Percentiles rank a stretch among this genome's conserved stretches.
Evolutionary conservation across 176 grass and related monocot genomes (phyloP).

Genomic region (Hordeum marinum): DNA sequence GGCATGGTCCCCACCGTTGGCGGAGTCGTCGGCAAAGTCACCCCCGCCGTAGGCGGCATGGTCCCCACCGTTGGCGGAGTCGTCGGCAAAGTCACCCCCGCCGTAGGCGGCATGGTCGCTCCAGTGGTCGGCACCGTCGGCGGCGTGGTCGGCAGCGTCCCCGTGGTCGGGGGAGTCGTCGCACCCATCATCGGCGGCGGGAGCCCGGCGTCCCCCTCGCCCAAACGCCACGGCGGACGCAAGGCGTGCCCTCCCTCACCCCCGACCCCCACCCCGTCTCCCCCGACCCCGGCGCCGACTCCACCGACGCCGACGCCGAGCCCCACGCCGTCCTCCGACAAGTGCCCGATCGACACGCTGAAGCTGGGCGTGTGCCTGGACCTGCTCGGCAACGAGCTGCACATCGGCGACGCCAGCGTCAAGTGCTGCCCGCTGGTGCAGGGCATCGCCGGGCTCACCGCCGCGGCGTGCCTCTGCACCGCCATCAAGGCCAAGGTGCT

Average conservation of each 20-base stretch:
- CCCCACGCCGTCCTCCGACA: conserved; percentile 27
- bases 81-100: background rate
- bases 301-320: conserved; percentile 5
- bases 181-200: background rate
- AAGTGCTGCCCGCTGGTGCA: conserved; percentile 50
- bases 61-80: background rate
- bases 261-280: background rate
- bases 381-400: conserved; percentile 46
- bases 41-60: background rate
- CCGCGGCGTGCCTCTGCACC: conserved; percentile 63
- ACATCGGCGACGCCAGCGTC: conserved; percentile 49
- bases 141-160: background rate
- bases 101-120: background rate
- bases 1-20: background rate
- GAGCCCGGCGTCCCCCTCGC: background rate
- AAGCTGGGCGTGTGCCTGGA: conserved; percentile 59
- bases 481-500: conserved; percentile 66
- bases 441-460: conserved; percentile 38
- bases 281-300: conserved; percentile 15
- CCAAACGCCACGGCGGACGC: conserved; percentile 19
- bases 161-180: background rate
- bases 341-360: conserved; percentile 54
- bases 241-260: conserved; percentile 40
- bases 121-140: background rate
- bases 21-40: background rate